Evolutionary conservation across 352 stramenopile species (phyloP).

Genomic region (Globisporangium uncinulatum): DNA sequence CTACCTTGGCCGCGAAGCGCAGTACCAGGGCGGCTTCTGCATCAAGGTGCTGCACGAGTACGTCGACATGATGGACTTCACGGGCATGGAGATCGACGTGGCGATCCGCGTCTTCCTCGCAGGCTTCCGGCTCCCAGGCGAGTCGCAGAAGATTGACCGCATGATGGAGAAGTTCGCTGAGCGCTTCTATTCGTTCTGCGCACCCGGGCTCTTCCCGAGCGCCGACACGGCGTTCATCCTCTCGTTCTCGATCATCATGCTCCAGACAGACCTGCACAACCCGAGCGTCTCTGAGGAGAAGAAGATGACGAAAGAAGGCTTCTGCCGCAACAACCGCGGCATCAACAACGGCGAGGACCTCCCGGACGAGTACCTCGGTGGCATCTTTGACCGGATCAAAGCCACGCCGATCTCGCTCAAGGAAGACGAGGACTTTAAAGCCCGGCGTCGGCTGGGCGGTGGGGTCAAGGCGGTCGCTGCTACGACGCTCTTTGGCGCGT

Average conservation of each 20-base stretch:
- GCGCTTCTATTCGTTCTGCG: conserved; percentile 70
- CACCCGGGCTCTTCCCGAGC: conserved; percentile 87
- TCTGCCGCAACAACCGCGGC: conserved; percentile 96
- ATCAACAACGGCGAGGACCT: conserved; percentile 97
- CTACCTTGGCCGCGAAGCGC: conserved; percentile 95
- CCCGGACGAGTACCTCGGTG: conserved; percentile 88
- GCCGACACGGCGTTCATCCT: conserved; percentile 98
- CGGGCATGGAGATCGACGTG: conserved; percentile 93
- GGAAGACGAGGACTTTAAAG: conserved; percentile 90
- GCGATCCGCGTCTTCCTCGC: conserved; percentile 97
- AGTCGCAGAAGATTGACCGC: conserved; percentile 99
- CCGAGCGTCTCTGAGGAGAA: conserved; percentile 95
- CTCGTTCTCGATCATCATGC: conserved; percentile 90
- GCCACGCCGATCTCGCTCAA: conserved; percentile 94
- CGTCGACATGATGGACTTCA: conserved; percentile 96
- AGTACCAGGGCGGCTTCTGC: conserved; percentile 93
- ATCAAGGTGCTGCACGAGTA: conserved; percentile 95
- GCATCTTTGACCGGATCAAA: conserved; percentile 97
- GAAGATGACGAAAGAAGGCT: conserved; percentile 97
- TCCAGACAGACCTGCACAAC: conserved; percentile 97
- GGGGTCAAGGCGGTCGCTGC: conserved; percentile 24
- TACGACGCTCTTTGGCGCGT: conserved; percentile 59
- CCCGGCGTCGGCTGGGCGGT: conserved; percentile 18
- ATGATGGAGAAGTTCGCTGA: conserved; percentile 99
- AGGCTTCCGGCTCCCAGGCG: conserved; percentile 97